Conservation (phyloP, 169 alveolate genomes). For the Plasmodium coatneyi region DNA sequence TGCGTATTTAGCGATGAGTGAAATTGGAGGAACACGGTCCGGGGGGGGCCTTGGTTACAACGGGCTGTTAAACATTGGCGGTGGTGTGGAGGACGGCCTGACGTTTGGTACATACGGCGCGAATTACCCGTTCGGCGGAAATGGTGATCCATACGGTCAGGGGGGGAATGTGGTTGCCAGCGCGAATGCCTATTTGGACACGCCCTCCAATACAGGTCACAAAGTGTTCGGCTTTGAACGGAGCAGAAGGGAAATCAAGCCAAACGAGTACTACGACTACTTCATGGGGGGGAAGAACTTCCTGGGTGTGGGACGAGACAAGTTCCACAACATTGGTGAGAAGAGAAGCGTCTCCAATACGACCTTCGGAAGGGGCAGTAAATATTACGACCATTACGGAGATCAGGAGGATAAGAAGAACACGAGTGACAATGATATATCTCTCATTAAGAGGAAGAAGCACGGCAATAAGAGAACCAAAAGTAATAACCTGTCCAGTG, state of each 20-base stretch:
- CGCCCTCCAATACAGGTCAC: not conserved
- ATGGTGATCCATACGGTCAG: not conserved
- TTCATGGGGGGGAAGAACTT: slow-evolving; percentile 8
- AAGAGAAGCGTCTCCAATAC: slow-evolving; percentile 67
- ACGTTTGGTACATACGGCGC: not conserved
- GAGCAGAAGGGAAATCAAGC: slow-evolving; percentile 6
- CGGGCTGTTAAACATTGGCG: slow-evolving; percentile 1
- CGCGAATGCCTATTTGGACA: not conserved
- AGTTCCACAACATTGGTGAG: slow-evolving; percentile 29
- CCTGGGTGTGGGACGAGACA: slow-evolving; percentile 7
- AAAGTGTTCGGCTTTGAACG: slow-evolving; percentile 46
- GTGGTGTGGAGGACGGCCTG: not conserved
- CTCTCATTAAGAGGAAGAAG: slow-evolving; percentile 28
- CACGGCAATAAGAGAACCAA: slow-evolving; percentile 48
- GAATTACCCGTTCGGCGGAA: not conserved
- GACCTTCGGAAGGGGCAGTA: slow-evolving; percentile 38
- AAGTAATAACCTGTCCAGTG: slow-evolving; percentile 52
- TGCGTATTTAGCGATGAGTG: slow-evolving; percentile 2
- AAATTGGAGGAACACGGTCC: not conserved
- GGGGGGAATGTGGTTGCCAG: not conserved
- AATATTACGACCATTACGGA: slow-evolving; percentile 23
- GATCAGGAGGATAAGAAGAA: slow-evolving; percentile 51
- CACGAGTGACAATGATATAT: slow-evolving; percentile 56
- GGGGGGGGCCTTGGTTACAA: not conserved
- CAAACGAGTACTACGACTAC: slow-evolving; percentile 44